Evolutionary conservation across 2,329 filamentous ascomycete species (phyloP).

Genomic region (Monilinia aucupariae): DNA sequence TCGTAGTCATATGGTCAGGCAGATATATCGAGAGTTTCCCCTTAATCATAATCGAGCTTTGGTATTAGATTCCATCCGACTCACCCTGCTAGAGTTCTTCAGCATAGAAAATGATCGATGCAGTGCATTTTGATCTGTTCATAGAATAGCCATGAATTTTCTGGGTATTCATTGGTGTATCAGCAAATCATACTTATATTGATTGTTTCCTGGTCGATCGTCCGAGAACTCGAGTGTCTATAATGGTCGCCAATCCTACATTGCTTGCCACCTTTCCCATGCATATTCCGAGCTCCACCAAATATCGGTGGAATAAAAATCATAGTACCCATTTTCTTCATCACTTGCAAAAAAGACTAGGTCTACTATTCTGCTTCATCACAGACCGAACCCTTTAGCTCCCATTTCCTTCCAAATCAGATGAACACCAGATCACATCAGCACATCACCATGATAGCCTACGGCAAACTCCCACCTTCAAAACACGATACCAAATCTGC

Average conservation of each 20-base stretch:
- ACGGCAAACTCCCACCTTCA: background rate
- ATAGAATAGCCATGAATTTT: background rate
- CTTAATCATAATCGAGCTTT: background rate
- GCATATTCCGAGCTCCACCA: background rate
- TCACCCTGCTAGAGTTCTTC: background rate
- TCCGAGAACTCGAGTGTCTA: background rate
- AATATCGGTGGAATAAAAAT: background rate
- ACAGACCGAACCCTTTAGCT: background rate
- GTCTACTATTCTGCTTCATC: background rate
- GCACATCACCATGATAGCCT: background rate
- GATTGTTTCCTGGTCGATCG: background rate
- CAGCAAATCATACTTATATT: background rate
- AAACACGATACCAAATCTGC: background rate
- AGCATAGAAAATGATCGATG: background rate
- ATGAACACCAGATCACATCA: background rate
- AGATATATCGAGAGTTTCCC: background rate
- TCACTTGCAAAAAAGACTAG: background rate
- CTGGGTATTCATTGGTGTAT: too few species aligned
- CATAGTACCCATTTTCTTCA: background rate
- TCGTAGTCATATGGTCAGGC: background rate
- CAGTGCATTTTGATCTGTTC: background rate
- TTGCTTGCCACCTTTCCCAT: background rate
- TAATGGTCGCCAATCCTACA: background rate
- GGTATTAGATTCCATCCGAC: too few species aligned
- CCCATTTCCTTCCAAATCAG: background rate